Percentiles rank a stretch among this genome's conserved stretches.
phyloP scores from a whole-genome alignment of 306 rosid species.

The Quercus ilex region DNA sequence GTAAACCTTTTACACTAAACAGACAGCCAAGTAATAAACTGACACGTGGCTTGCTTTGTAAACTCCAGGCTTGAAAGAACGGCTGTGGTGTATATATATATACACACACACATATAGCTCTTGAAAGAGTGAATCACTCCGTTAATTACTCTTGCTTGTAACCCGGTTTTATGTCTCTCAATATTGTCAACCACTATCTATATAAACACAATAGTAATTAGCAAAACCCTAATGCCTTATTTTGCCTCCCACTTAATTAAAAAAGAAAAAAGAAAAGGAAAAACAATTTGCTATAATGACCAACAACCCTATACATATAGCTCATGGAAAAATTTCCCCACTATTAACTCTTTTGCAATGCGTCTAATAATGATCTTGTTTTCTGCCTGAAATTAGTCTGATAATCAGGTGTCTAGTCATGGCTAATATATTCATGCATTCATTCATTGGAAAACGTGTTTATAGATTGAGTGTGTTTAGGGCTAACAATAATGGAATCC shows the following conservation, averaged over 20 bases:
- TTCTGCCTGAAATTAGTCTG: no score
- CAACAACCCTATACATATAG: no score
- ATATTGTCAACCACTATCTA: neutral
- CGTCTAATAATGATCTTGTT: no score
- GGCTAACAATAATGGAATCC: no score
- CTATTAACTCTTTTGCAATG: no score
- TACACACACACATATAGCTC: neutral
- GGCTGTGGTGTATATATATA: no score
- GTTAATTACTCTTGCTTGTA: conserved; percentile 31
- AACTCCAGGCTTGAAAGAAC: no score
- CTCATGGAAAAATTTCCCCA: no score
- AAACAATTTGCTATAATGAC: neutral
- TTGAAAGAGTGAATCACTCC: conserved; percentile 7
- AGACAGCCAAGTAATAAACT: neutral
- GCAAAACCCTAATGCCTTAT: neutral
- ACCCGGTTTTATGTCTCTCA: conserved; percentile 19
- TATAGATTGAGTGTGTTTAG: no score
- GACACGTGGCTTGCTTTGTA: neutral
- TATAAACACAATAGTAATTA: neutral
- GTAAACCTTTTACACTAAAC: neutral
- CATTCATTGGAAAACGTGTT: no score
- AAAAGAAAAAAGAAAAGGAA: neutral
- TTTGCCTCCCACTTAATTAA: neutral
- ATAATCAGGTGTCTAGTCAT: no score
- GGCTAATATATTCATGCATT: no score